Evolutionary conservation across 805 yeast species (phyloP).

Genomic region (Nakazawaea peltata): DNA sequence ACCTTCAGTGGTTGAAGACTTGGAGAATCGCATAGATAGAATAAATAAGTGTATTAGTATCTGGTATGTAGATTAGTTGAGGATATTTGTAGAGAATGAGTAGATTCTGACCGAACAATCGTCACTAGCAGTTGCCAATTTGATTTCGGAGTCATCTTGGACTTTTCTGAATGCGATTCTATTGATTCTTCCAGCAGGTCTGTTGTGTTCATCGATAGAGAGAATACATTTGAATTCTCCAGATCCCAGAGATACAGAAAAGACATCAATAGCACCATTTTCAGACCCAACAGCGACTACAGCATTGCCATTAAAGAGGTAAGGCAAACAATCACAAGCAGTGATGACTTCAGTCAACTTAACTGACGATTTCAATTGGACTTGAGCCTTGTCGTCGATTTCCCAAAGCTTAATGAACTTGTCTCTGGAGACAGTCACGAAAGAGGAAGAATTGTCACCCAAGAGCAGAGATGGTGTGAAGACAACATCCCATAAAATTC

Average conservation of each 20-base stretch:
- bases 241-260: slow-evolving; percentile 23
- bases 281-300: slow-evolving; percentile 64
- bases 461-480: slow-evolving; percentile 58
- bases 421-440: slow-evolving; percentile 86
- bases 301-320: slow-evolving; percentile 22
- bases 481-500: slow-evolving; percentile 93
- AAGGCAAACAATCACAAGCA: slow-evolving; percentile 44
- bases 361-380: slow-evolving; percentile 27
- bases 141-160: slow-evolving; percentile 13
- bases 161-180: slow-evolving; percentile 50
- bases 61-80: no score
- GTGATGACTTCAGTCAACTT: slow-evolving; percentile 57
- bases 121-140: slow-evolving; percentile 54
- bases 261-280: slow-evolving; percentile 48
- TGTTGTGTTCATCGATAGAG: slow-evolving; percentile 27
- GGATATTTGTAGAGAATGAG: no score
- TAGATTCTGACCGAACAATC: slow-evolving; percentile 56
- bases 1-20: slow-evolving; percentile 39
- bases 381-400: slow-evolving; percentile 13
- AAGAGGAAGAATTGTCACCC: slow-evolving; percentile 29
- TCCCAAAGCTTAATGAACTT: slow-evolving; percentile 67
- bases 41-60: slow-evolving; percentile 10
- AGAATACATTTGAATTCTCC: slow-evolving; percentile 22
- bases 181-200: slow-evolving; percentile 58
- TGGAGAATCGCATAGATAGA: slow-evolving; percentile 32